A percentile compares a stretch with the other conserved stretches of the same genome.
These are phyloP conservation scores for Nakaseomyces bracarensis DNA, from an alignment of 1,139 yeast species.

Conservation along the genomic window DNA sequence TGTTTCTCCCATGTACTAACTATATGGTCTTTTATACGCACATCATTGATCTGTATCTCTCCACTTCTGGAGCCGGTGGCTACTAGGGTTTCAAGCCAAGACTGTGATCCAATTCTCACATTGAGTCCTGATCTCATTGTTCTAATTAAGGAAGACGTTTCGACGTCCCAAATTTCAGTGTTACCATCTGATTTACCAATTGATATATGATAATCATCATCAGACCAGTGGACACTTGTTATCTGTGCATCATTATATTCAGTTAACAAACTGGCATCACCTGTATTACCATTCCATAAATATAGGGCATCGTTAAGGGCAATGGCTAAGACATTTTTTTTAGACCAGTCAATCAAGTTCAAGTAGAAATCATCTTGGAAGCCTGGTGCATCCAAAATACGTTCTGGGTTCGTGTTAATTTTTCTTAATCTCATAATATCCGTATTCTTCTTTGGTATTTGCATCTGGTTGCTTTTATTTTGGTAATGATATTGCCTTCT, in stretches of 20 bases:
- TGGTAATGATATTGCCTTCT: conserved; percentile 26
- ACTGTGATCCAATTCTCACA: conserved; percentile 71
- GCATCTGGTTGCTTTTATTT: conserved; percentile 9
- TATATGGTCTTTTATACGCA: conserved; percentile 75
- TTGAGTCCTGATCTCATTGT: conserved; percentile 67
- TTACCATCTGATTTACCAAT: conserved; percentile 81
- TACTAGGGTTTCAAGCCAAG: conserved; percentile 77
- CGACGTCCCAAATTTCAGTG: conserved; percentile 92
- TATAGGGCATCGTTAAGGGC: conserved; percentile 81
- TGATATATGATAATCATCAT: conserved; percentile 80
- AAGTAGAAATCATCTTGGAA: conserved; percentile 86
- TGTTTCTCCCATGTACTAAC: conserved; percentile 56
- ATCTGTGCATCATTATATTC: conserved; percentile 39
- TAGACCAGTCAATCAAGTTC: conserved; percentile 83
- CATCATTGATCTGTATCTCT: conserved; percentile 81
- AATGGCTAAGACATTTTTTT: conserved; percentile 73
- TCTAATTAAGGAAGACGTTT: conserved; percentile 62
- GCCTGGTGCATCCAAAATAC: conserved; percentile 95
- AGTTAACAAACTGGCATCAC: conserved; percentile 63
- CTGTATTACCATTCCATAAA: conserved; percentile 87
- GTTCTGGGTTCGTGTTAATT: conserved; percentile 81
- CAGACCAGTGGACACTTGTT: conserved; percentile 82
- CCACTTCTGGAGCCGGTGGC: conserved; percentile 84
- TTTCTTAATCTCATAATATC: conserved; percentile 44
- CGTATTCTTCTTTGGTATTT: conserved; percentile 7